phyloP scores from a whole-genome alignment of 768 basidiomycete genomes.

The Lentinula detonsa region DNA sequence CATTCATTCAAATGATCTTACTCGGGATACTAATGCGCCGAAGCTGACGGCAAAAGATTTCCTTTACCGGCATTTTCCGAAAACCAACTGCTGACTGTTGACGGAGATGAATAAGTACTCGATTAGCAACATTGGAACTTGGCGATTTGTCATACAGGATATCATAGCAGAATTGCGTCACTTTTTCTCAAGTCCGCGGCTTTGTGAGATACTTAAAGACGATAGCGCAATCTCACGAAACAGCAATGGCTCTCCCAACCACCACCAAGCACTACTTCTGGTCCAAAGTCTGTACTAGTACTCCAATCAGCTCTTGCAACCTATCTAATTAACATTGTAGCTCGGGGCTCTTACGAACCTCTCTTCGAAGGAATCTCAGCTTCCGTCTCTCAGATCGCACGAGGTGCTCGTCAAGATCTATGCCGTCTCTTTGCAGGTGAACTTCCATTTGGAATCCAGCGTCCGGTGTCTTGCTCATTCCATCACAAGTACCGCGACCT shows the following conservation, averaged over 20 bases:
- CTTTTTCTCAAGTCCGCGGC: neutral
- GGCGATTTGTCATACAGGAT: too few species aligned
- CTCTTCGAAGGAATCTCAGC: constrained; percentile 17
- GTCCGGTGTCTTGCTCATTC: neutral
- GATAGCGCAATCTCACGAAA: neutral
- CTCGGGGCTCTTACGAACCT: constrained; percentile 20
- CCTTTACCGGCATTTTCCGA: too few species aligned
- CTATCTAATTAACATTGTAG: constrained; percentile 1
- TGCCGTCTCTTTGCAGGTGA: constrained; percentile 50
- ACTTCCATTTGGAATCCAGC: neutral
- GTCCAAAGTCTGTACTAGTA: neutral
- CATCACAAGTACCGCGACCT: constrained; percentile 44
- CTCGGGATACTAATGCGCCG: constrained; percentile 9
- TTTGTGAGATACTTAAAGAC: neutral
- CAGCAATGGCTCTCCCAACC: constrained; percentile 1
- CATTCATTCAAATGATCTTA: constrained; percentile 8
- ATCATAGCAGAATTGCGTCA: neutral
- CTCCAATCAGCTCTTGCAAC: neutral
- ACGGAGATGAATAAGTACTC: too few species aligned
- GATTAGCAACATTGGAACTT: too few species aligned
- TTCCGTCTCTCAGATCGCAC: constrained; percentile 28
- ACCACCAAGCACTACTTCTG: constrained; percentile 3
- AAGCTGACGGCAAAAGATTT: too few species aligned
- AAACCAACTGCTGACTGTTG: too few species aligned
- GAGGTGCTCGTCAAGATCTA: constrained; percentile 53